Conservation (phyloP, 192 early-diverging fungal species). For the Phlyctochytrium bullatum region DNA sequence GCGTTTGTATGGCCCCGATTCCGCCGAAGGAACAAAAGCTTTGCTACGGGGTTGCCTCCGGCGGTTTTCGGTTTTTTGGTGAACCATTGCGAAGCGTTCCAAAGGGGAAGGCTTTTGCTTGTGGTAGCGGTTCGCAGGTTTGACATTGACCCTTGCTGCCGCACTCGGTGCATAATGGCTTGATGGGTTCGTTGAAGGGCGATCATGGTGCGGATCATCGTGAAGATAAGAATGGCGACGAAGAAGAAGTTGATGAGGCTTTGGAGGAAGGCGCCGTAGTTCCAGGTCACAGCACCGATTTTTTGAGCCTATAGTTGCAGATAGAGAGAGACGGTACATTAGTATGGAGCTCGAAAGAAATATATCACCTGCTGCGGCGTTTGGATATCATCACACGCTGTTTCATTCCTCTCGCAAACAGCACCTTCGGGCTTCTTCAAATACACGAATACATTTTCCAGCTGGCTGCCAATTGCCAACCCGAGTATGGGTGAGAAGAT, state of each 20-base stretch:
- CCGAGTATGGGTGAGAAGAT: constrained; percentile 27
- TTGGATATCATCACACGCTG: not conserved
- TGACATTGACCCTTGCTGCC: not conserved
- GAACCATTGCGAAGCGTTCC: not conserved
- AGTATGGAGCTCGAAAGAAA: too few relatives aligned
- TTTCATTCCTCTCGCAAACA: constrained; percentile 1
- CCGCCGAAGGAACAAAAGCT: too few relatives aligned
- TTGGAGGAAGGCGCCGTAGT: constrained; percentile 56
- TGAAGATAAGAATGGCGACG: constrained; percentile 46
- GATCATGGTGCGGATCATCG: constrained; percentile 31
- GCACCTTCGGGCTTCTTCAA: constrained; percentile 2
- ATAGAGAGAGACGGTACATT: too few relatives aligned
- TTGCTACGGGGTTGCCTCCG: too few relatives aligned
- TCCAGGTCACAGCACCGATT: constrained; percentile 32
- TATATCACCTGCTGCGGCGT: too few relatives aligned
- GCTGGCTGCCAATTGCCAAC: constrained; percentile 23
- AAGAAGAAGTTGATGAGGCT: constrained; percentile 62
- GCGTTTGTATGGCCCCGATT: too few relatives aligned
- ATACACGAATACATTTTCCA: constrained; percentile 23
- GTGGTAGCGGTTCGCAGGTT: not conserved
- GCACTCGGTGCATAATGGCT: not conserved
- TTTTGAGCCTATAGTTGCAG: constrained; percentile 11
- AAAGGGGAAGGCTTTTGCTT: not conserved
- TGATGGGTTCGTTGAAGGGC: not conserved
- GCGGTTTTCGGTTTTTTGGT: not conserved